Conservation (phyloP, 305 asterid genomes). For the Fraxinus platypoda region DNA sequence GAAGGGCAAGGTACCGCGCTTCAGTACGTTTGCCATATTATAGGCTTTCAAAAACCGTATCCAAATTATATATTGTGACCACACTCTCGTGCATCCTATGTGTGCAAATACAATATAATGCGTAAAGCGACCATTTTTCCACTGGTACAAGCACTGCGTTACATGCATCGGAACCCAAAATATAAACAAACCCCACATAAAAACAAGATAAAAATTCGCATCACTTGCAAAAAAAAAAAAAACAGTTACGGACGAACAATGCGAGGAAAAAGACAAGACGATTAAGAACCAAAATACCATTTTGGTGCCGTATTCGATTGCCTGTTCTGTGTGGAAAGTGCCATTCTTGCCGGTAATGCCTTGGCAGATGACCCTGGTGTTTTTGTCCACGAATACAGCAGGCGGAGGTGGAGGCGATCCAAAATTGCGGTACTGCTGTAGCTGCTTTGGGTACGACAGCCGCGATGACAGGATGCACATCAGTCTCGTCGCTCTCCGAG, state of each 20-base stretch:
- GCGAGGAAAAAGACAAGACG: background rate
- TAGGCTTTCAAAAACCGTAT: background rate
- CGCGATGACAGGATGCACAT: conserved; percentile 56
- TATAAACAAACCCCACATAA: background rate
- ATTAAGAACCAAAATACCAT: conserved; percentile 45
- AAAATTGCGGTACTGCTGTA: conserved; percentile 63
- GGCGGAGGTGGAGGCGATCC: conserved; percentile 87
- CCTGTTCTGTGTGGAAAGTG: conserved; percentile 89
- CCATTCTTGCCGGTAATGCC: conserved; percentile 97
- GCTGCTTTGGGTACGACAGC: conserved; percentile 43
- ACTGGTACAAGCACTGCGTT: background rate
- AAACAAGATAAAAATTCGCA: background rate
- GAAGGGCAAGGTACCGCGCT: background rate
- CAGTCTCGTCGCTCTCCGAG: conserved; percentile 63
- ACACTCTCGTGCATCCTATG: background rate
- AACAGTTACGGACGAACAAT: background rate
- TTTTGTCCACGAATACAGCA: conserved; percentile 89
- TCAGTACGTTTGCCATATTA: background rate
- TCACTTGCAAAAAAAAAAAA: background rate
- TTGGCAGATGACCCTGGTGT: conserved; percentile 93
- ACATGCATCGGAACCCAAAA: background rate
- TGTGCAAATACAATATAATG: background rate
- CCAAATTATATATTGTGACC: background rate
- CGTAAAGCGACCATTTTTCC: background rate
- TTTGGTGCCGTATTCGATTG: conserved; percentile 91